Conservation (phyloP, 495 filamentous ascomycete species). For the Ramalina intermedia region DNA sequence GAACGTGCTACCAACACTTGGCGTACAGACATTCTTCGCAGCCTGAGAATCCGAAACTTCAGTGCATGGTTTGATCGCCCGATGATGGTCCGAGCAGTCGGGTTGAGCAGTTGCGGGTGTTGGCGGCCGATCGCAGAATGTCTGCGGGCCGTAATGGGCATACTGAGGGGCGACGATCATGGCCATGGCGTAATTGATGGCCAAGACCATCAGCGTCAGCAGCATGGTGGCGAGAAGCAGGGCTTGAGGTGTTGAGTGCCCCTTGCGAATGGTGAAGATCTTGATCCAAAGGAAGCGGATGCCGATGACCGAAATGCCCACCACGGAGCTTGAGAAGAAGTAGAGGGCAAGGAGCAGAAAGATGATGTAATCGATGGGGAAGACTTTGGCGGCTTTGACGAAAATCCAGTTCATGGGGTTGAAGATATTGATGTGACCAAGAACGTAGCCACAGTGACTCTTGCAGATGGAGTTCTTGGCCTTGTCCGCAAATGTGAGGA, state of each 20-base stretch:
- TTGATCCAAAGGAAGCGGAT: constrained; percentile 92
- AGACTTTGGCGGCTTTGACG: constrained; percentile 64
- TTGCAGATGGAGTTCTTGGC: constrained; percentile 89
- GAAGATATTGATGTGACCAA: constrained; percentile 83
- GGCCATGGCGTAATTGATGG: constrained; percentile 78
- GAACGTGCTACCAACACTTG: constrained; percentile 79
- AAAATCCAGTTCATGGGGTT: constrained; percentile 91
- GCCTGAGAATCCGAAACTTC: constrained; percentile 47
- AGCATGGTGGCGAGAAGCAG: constrained; percentile 83
- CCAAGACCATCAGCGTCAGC: constrained; percentile 74
- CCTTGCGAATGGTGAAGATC: constrained; percentile 77
- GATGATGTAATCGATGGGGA: constrained; percentile 84
- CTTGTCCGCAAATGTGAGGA: constrained; percentile 92
- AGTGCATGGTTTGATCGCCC: constrained; percentile 65
- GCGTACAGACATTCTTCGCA: constrained; percentile 69
- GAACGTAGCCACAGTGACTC: constrained; percentile 78
- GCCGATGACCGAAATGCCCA: constrained; percentile 72
- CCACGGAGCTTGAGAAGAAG: constrained; percentile 73
- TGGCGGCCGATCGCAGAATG: constrained; percentile 63
- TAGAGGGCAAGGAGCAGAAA: constrained; percentile 71
- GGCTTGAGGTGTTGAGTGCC: constrained; percentile 82
- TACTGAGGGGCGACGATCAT: constrained; percentile 93
- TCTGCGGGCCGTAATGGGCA: constrained; percentile 85
- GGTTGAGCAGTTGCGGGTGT: constrained; percentile 43
- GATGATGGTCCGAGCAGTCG: constrained; percentile 62